phyloP scores from a whole-genome alignment of 441 rosid species.

The Euphorbia schlechtendalii region DNA sequence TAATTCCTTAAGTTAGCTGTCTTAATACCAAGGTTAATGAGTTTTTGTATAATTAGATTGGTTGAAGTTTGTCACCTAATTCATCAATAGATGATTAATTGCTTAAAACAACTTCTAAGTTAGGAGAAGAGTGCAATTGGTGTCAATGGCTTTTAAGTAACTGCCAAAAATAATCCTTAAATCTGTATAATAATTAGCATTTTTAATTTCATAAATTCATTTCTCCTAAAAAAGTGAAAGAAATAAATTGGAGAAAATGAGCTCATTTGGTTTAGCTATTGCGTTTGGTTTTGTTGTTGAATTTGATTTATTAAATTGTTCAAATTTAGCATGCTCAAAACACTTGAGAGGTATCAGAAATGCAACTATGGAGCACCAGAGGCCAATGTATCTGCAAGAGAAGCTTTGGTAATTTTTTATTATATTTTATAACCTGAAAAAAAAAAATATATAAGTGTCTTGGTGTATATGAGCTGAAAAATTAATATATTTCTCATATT shows the following conservation, averaged over 20 bases:
- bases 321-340: conserved; percentile 59
- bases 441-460: too few species aligned
- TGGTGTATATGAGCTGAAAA: too few species aligned
- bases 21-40: neutral
- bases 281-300: too few species aligned
- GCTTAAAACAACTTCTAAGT: neutral
- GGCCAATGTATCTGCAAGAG: conserved; percentile 70
- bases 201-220: too few species aligned
- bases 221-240: too few species aligned
- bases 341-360: conserved; percentile 94
- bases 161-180: neutral
- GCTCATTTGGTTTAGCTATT: too few species aligned
- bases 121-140: neutral
- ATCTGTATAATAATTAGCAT: too few species aligned
- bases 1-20: neutral
- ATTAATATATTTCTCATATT: too few species aligned
- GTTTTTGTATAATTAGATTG: neutral
- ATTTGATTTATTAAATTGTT: neutral
- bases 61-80: conserved; percentile 2
- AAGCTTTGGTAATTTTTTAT: conserved; percentile 61
- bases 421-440: too few species aligned
- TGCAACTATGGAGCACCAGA: conserved; percentile 97
- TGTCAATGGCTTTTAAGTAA: neutral
- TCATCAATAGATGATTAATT: neutral
- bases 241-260: too few species aligned